These are phyloP conservation scores for Ceratopteris richardii DNA, from an alignment of 75 land plant species.

Conservation along the genomic window DNA sequence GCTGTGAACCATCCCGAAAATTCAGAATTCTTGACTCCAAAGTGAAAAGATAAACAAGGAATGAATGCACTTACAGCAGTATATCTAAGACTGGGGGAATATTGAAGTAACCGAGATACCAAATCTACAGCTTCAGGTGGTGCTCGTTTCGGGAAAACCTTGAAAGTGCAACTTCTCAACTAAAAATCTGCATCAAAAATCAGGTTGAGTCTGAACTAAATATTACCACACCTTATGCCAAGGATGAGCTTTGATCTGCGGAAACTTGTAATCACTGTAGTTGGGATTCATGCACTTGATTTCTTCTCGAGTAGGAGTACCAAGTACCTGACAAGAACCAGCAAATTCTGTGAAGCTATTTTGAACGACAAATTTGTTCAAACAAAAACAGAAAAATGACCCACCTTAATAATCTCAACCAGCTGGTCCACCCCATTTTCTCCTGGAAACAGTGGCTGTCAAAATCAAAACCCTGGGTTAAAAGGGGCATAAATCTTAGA, in stretches of 20 bases:
- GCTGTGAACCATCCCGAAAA: too few species aligned
- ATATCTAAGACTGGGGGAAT: slow-evolving; percentile 73
- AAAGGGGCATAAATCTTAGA: neutral
- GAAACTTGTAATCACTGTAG: slow-evolving; percentile 72
- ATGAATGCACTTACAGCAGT: slow-evolving; percentile 54
- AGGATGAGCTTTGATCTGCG: slow-evolving; percentile 81
- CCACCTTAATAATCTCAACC: slow-evolving; percentile 64
- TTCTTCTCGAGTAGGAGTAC: slow-evolving; percentile 80
- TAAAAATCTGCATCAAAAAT: too few species aligned
- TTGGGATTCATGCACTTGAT: slow-evolving; percentile 82
- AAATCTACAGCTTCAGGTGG: slow-evolving; percentile 80
- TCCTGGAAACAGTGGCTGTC: slow-evolving; percentile 69
- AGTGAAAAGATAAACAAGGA: neutral
- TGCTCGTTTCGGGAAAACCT: slow-evolving; percentile 39
- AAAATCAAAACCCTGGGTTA: neutral
- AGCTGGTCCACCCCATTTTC: slow-evolving; percentile 67
- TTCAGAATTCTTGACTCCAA: too few species aligned
- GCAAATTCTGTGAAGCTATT: too few species aligned
- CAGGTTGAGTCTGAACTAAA: neutral
- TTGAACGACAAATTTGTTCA: neutral
- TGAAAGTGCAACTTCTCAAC: neutral
- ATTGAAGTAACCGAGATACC: slow-evolving; percentile 72
- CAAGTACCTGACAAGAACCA: slow-evolving; percentile 50
- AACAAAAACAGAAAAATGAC: neutral
- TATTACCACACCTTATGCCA: slow-evolving; percentile 60